These are phyloP conservation scores for Malus hybrid DNA, from an alignment of 331 rosid species.

Conservation along the genomic window DNA sequence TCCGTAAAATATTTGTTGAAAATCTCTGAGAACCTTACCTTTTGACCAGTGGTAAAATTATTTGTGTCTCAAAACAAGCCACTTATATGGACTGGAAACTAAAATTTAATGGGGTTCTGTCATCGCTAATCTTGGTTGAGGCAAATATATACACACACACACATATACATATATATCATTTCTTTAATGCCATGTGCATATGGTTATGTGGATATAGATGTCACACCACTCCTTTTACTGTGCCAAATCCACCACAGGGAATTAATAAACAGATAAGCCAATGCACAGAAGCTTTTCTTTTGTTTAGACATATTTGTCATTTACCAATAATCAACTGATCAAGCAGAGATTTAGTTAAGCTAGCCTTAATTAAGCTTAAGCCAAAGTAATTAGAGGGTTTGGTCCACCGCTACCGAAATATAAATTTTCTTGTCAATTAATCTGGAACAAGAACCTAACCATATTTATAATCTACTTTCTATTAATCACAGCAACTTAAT, in stretches of 20 bases:
- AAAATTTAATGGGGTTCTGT: not conserved
- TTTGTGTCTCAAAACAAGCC: not conserved
- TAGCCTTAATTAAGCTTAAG: not conserved
- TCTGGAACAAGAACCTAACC: not conserved
- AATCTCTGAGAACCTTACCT: not conserved
- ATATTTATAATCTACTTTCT: not conserved
- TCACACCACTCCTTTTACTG: not conserved
- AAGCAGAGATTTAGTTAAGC: too few species aligned
- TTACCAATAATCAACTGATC: not conserved
- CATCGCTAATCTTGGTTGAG: not conserved
- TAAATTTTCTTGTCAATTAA: not conserved
- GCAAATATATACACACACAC: not conserved
- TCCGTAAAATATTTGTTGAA: not conserved
- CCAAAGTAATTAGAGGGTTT: not conserved
- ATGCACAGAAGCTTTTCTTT: not conserved
- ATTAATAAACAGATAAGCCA: not conserved
- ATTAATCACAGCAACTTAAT: not conserved
- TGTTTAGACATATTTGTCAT: not conserved
- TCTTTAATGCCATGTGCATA: not conserved
- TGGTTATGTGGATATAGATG: not conserved
- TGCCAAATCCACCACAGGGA: not conserved
- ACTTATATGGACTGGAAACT: not conserved
- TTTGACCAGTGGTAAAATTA: not conserved
- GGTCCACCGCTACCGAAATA: not conserved
- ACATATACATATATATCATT: not conserved